Evolutionary conservation across 805 yeast genomes (phyloP).

Genomic region (Candida silvicultrix): DNA sequence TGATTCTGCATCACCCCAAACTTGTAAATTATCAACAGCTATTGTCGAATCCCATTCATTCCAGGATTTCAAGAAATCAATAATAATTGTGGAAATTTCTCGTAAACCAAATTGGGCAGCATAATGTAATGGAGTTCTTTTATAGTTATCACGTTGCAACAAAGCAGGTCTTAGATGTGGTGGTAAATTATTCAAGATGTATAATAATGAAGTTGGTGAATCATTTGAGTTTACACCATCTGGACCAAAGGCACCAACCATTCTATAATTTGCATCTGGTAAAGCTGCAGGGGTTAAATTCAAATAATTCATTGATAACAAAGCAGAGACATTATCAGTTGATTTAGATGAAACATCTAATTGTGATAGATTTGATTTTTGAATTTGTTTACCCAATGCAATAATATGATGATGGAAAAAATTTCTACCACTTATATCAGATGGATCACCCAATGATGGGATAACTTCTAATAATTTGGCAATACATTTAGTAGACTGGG

Average conservation of each 20-base stretch:
- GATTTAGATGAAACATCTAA: neutral
- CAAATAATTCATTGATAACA: constrained; percentile 8
- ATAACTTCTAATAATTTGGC: constrained; percentile 45
- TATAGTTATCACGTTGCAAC: constrained; percentile 65
- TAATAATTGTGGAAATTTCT: constrained; percentile 50
- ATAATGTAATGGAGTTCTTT: constrained; percentile 84
- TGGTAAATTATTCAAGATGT: constrained; percentile 52
- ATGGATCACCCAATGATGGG: constrained; percentile 50
- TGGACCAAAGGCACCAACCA: constrained; percentile 50
- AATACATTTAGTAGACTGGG: constrained; percentile 51
- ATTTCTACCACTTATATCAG: constrained; percentile 77
- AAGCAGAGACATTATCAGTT: constrained; percentile 3
- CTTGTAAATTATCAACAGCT: constrained; percentile 47
- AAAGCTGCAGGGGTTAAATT: constrained; percentile 40
- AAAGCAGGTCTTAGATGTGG: constrained; percentile 48
- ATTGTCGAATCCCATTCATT: constrained; percentile 39
- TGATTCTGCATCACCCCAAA: constrained; percentile 70
- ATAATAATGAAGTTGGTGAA: constrained; percentile 51
- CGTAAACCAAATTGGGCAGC: constrained; percentile 82
- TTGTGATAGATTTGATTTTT: constrained; percentile 14
- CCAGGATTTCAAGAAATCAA: constrained; percentile 56
- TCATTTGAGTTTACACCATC: constrained; percentile 58
- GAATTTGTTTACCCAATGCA: constrained; percentile 61
- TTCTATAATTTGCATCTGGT: constrained; percentile 40
- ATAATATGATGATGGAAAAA: constrained; percentile 82